Evolutionary conservation across 768 basidiomycete species (phyloP).

Genomic region (Russula brevipes): DNA sequence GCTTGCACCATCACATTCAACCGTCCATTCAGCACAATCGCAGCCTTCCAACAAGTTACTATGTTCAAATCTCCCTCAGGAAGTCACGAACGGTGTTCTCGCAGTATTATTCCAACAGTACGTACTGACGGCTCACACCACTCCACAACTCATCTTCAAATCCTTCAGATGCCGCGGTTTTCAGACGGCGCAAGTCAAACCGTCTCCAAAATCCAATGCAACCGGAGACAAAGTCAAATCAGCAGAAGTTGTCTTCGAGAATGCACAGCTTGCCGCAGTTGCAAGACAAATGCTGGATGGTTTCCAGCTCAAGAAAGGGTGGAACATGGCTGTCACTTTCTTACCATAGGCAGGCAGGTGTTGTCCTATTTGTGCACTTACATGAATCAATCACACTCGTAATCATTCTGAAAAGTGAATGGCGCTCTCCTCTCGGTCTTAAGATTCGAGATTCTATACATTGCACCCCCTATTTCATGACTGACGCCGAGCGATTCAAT

Average conservation of each 20-base stretch:
- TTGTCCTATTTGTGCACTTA: slow-evolving; percentile 9
- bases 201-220: slow-evolving; percentile 63
- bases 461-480: background rate
- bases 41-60: slow-evolving; percentile 43
- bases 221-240: slow-evolving; percentile 66
- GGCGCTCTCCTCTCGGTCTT: background rate
- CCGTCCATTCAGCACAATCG: slow-evolving; percentile 43
- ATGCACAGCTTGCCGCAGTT: slow-evolving; percentile 61
- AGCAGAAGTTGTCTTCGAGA: slow-evolving; percentile 76
- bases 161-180: slow-evolving; percentile 74
- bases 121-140: slow-evolving; percentile 33
- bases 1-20: slow-evolving; percentile 24
- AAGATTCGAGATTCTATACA: background rate
- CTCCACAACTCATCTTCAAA: background rate
- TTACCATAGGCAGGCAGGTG: slow-evolving; percentile 36
- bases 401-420: background rate
- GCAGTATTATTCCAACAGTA: slow-evolving; percentile 89
- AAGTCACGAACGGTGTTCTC: slow-evolving; percentile 83
- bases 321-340: slow-evolving; percentile 76
- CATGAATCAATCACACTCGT: slow-evolving; percentile 3
- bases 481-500: background rate
- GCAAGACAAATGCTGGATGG: slow-evolving; percentile 83
- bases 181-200: slow-evolving; percentile 61
- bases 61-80: slow-evolving; percentile 84
- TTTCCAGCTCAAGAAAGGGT: slow-evolving; percentile 81